phyloP scores from a whole-genome alignment of 2,329 filamentous ascomycete genomes.

The Xylaria sp. region DNA sequence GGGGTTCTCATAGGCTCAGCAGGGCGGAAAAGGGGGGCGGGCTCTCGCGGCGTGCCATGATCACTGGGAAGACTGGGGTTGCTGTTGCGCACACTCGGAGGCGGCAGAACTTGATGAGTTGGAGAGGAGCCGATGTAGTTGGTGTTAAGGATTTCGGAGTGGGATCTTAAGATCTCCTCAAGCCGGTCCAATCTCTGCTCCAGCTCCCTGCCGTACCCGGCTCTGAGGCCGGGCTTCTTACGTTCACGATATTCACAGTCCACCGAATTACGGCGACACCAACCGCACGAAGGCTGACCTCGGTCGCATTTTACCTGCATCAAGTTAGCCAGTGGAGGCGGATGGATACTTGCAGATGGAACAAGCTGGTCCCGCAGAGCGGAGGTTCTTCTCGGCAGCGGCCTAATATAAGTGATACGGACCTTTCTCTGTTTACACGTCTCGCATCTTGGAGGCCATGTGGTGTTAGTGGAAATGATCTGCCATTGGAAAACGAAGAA shows the following conservation, averaged over 20 bases:
- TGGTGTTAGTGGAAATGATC: conserved; percentile 51
- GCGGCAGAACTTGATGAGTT: conserved; percentile 49
- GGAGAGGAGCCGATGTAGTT: conserved; percentile 58
- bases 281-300: conserved; percentile 76
- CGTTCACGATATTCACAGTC: conserved; percentile 75
- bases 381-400: conserved; percentile 1
- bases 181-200: conserved; percentile 77
- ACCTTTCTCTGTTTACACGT: conserved; percentile 85
- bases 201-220: conserved; percentile 77
- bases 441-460: conserved; percentile 68
- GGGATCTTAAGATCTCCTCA: conserved; percentile 72
- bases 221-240: conserved; percentile 72
- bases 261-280: conserved; percentile 72
- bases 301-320: conserved; percentile 77
- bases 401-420: conserved; percentile 38
- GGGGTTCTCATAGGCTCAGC: conserved; percentile 62
- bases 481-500: conserved; percentile 5
- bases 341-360: background rate
- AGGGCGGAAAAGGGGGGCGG: conserved; percentile 58
- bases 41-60: conserved; percentile 65
- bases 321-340: conserved; percentile 25
- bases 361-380: background rate
- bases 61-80: conserved; percentile 64
- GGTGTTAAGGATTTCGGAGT: conserved; percentile 73
- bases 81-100: conserved; percentile 60